Evolutionary conservation across 2,329 filamentous ascomycete species (phyloP).

Genomic region (Trichophyton simii): DNA sequence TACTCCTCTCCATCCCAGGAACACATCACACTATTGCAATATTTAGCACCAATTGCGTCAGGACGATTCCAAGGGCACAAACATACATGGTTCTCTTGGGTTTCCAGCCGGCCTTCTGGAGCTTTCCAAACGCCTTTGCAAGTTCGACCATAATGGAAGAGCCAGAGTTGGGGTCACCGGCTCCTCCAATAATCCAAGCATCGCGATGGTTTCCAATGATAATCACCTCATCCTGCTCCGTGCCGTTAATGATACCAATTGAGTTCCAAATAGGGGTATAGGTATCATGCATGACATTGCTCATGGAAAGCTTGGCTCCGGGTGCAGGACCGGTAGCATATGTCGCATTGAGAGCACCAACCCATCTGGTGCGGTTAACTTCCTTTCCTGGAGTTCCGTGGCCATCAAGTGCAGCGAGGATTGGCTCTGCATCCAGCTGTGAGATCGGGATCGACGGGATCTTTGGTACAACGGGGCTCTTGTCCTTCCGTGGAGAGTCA

Average conservation of each 20-base stretch:
- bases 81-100: slow-evolving; percentile 37
- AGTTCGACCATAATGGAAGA: slow-evolving; percentile 40
- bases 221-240: slow-evolving; percentile 29
- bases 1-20: slow-evolving; percentile 30
- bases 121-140: slow-evolving; percentile 37
- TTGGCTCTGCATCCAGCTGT: slow-evolving; percentile 20
- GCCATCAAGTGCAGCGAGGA: slow-evolving; percentile 23
- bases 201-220: slow-evolving; percentile 43
- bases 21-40: slow-evolving; percentile 16
- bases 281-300: slow-evolving; percentile 17
- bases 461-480: slow-evolving; percentile 18
- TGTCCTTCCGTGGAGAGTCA: slow-evolving; percentile 19
- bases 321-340: slow-evolving; percentile 22
- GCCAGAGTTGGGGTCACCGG: slow-evolving; percentile 42
- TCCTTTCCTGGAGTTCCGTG: slow-evolving; percentile 21
- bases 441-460: slow-evolving; percentile 26
- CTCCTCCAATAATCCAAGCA: slow-evolving; percentile 43
- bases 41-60: not conserved
- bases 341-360: slow-evolving; percentile 22
- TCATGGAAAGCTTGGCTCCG: slow-evolving; percentile 18
- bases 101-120: slow-evolving; percentile 39
- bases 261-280: slow-evolving; percentile 19
- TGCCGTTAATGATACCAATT: slow-evolving; percentile 21
- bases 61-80: not conserved
- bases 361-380: slow-evolving; percentile 24